A percentile compares a stretch with the other conserved stretches of the same genome.
Evolutionary conservation across 2,329 filamentous ascomycete species (phyloP).

Genomic region (Aspergillus japonicus): DNA sequence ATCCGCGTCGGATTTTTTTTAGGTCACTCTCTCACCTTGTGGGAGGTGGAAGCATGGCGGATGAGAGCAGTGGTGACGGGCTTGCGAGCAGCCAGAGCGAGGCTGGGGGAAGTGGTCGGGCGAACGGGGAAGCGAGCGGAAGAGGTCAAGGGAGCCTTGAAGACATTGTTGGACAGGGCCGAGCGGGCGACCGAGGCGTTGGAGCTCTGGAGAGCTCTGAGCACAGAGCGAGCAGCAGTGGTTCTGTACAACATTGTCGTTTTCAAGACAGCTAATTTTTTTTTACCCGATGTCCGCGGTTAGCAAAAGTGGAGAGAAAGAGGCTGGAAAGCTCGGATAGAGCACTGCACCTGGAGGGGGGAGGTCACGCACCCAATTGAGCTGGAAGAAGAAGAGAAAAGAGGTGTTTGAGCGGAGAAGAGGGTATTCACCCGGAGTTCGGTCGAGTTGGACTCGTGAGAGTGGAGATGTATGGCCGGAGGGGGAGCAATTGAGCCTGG

Average conservation of each 20-base stretch:
- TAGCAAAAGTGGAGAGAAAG: conserved; percentile 23
- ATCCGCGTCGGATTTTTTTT: background rate
- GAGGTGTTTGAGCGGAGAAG: conserved; percentile 28
- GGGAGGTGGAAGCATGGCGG: conserved; percentile 45
- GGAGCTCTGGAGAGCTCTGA: conserved; percentile 45
- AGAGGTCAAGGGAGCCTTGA: conserved; percentile 47
- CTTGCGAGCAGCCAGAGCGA: conserved; percentile 46
- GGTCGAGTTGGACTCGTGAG: conserved; percentile 35
- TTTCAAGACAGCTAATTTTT: conserved; percentile 30
- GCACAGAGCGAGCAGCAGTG: conserved; percentile 45
- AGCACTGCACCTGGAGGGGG: conserved; percentile 8
- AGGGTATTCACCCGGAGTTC: conserved; percentile 31
- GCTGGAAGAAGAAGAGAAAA: conserved; percentile 20
- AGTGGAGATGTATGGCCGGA: conserved; percentile 32
- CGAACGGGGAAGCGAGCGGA: conserved; percentile 40
- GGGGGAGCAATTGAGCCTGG: conserved; percentile 29
- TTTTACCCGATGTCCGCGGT: conserved; percentile 23
- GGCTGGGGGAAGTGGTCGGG: conserved; percentile 35
- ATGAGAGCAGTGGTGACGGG: conserved; percentile 50
- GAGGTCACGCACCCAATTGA: conserved; percentile 35
- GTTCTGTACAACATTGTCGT: conserved; percentile 49
- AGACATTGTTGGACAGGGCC: conserved; percentile 40
- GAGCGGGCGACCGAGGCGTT: conserved; percentile 46
- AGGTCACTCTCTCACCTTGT: conserved; percentile 47
- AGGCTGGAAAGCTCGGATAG: conserved; percentile 34